Conservation (phyloP, 2,329 filamentous ascomycete species). For the Talaromyces sp. region DNA sequence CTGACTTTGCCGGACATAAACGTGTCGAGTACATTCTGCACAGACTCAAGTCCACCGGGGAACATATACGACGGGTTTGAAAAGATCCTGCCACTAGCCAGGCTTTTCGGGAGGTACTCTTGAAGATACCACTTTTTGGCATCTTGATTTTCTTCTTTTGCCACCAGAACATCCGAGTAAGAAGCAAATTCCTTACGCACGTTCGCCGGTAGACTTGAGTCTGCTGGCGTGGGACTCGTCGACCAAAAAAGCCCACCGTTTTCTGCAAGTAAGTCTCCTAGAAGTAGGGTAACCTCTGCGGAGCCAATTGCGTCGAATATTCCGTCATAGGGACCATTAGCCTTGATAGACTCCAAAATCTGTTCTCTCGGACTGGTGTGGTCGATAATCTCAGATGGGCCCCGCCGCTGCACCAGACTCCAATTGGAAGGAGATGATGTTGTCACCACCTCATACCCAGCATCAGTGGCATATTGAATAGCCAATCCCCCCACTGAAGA, state of each 20-base stretch:
- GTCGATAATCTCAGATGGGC: slow-evolving; percentile 13
- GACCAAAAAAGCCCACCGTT: slow-evolving; percentile 3
- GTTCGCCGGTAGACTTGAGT: slow-evolving; percentile 2
- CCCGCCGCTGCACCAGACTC: slow-evolving; percentile 2
- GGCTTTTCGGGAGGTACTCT: slow-evolving; percentile 7
- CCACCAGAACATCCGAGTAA: slow-evolving; percentile 2
- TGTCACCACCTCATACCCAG: slow-evolving; percentile 15
- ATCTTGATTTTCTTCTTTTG: background rate
- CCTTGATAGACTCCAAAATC: background rate
- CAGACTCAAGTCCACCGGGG: background rate
- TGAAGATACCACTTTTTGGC: slow-evolving; percentile 7
- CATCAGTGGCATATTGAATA: slow-evolving; percentile 10
- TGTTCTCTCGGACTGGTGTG: slow-evolving; percentile 7
- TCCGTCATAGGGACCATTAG: slow-evolving; percentile 10
- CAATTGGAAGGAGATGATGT: slow-evolving; percentile 13
- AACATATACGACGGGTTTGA: background rate
- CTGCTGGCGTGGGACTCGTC: slow-evolving; percentile 3
- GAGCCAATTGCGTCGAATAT: slow-evolving; percentile 7
- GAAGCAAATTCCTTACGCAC: slow-evolving; percentile 6
- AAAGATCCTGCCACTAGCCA: slow-evolving; percentile 22
- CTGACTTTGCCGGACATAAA: background rate
- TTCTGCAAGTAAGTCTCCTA: slow-evolving; percentile 7
- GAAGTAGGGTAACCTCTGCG: background rate
- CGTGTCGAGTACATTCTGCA: background rate
- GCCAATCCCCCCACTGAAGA: slow-evolving; percentile 6